Percentiles rank a stretch among this genome's conserved stretches.
These are phyloP conservation scores for Pythium diclinum DNA, from an alignment of 352 stramenopile species.

Conservation along the genomic window DNA sequence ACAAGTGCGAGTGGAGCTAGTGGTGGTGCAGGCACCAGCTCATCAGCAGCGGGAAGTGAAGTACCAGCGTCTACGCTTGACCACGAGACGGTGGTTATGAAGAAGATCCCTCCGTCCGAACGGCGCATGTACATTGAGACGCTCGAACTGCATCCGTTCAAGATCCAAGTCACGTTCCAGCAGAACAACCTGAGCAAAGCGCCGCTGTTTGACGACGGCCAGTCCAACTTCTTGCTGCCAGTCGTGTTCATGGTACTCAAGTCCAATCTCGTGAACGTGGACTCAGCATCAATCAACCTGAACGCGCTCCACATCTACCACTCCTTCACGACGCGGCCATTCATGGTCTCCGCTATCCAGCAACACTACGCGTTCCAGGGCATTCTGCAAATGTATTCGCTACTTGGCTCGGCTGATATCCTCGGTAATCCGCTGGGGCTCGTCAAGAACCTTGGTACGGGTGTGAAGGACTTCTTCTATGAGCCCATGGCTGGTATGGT, in stretches of 20 bases:
- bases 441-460: slow-evolving; percentile 83
- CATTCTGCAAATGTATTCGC: slow-evolving; percentile 77
- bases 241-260: slow-evolving; percentile 60
- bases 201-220: slow-evolving; percentile 36
- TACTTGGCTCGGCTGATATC: slow-evolving; percentile 73
- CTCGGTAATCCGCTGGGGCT: slow-evolving; percentile 89
- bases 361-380: slow-evolving; percentile 83
- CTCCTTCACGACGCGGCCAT: slow-evolving; percentile 65
- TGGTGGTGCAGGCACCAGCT: not conserved
- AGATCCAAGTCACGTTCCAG: slow-evolving; percentile 75
- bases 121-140: slow-evolving; percentile 84
- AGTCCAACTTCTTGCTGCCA: slow-evolving; percentile 45
- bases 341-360: slow-evolving; percentile 71
- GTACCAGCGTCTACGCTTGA: slow-evolving; percentile 8
- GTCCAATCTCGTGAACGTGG: slow-evolving; percentile 71
- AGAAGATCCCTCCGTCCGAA: slow-evolving; percentile 38
- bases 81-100: slow-evolving; percentile 17
- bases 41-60: not conserved
- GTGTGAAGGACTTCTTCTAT: slow-evolving; percentile 91
- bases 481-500: slow-evolving; percentile 86
- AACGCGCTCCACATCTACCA: slow-evolving; percentile 84
- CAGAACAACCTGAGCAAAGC: slow-evolving; percentile 52
- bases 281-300: slow-evolving; percentile 72
- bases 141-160: slow-evolving; percentile 75
- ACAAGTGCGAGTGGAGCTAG: not conserved